A percentile compares a stretch with the other conserved stretches of the same genome.
These are phyloP conservation scores for Lyophyllum semitale DNA, from an alignment of 768 basidiomycete species.

Conservation along the genomic window DNA sequence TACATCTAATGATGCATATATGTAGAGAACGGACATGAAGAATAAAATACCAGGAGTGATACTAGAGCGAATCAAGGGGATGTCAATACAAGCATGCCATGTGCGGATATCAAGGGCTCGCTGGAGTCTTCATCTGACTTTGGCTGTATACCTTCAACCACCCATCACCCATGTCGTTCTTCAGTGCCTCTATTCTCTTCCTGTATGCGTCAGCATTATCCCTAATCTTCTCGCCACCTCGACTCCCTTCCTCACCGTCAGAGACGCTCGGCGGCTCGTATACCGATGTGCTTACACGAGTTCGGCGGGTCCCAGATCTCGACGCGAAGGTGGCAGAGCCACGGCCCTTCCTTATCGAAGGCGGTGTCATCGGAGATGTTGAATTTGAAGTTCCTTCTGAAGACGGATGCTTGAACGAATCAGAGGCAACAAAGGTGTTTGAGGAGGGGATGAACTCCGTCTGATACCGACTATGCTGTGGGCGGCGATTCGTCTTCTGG, in stretches of 20 bases:
- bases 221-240: conserved; percentile 29
- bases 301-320: conserved; percentile 46
- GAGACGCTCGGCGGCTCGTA: conserved; percentile 52
- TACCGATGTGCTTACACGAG: conserved; percentile 59
- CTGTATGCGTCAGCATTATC: conserved; percentile 73
- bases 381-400: conserved; percentile 10
- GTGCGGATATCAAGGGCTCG: conserved; percentile 7
- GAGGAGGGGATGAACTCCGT: conserved; percentile 43
- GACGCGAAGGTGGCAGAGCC: conserved; percentile 36
- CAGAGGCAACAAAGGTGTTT: conserved; percentile 12
- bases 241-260: conserved; percentile 23
- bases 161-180: conserved; percentile 86
- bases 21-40: not conserved
- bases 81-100: not conserved
- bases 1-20: not conserved
- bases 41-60: not conserved
- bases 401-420: conserved; percentile 11
- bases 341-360: conserved; percentile 17
- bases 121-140: conserved; percentile 33
- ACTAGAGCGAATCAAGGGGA: not conserved
- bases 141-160: conserved; percentile 87
- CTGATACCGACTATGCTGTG: conserved; percentile 52
- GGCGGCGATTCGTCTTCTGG: conserved; percentile 22
- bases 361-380: conserved; percentile 5
- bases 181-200: conserved; percentile 76